phyloP scores from a whole-genome alignment of 768 basidiomycete species.

The Hirschioporus abietinus region DNA sequence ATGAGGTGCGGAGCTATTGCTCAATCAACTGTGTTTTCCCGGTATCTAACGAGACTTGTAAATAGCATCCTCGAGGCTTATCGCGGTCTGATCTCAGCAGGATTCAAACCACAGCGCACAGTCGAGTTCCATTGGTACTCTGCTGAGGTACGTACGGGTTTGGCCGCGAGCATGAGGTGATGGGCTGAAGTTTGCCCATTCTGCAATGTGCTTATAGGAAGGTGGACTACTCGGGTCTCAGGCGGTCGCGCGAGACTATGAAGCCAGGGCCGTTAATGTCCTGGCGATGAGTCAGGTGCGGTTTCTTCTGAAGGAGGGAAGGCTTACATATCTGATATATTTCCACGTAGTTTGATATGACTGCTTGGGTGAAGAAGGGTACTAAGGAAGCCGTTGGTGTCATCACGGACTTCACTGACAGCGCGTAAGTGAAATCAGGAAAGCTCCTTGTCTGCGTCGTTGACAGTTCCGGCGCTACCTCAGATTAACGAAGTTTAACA shows the following conservation, averaged over 20 bases:
- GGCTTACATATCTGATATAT: conserved; percentile 12
- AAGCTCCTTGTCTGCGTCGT: conserved; percentile 3
- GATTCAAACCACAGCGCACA: conserved; percentile 59
- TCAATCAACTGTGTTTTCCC: not conserved
- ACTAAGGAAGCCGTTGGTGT: conserved; percentile 72
- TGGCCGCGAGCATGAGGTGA: conserved; percentile 9
- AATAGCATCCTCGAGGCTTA: conserved; percentile 61
- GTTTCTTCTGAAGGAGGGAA: not conserved
- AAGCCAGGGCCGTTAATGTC: conserved; percentile 55
- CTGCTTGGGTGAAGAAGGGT: conserved; percentile 87
- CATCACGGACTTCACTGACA: conserved; percentile 79
- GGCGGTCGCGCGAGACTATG: conserved; percentile 78
- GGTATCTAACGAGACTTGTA: not conserved
- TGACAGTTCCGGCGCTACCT: conserved; percentile 8
- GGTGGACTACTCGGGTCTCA: conserved; percentile 85
- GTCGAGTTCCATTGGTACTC: conserved; percentile 87
- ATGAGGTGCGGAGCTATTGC: conserved; percentile 35
- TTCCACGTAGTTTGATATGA: conserved; percentile 75
- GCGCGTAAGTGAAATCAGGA: conserved; percentile 32
- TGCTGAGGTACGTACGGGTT: conserved; percentile 53
- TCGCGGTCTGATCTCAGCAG: conserved; percentile 60
- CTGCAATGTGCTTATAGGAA: conserved; percentile 43
- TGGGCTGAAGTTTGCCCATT: conserved; percentile 12
- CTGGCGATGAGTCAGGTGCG: conserved; percentile 78
- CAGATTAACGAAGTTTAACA: conserved; percentile 80